phyloP scores from a whole-genome alignment of 2,329 filamentous ascomycete species.

The Hymenoscyphus occultus region DNA sequence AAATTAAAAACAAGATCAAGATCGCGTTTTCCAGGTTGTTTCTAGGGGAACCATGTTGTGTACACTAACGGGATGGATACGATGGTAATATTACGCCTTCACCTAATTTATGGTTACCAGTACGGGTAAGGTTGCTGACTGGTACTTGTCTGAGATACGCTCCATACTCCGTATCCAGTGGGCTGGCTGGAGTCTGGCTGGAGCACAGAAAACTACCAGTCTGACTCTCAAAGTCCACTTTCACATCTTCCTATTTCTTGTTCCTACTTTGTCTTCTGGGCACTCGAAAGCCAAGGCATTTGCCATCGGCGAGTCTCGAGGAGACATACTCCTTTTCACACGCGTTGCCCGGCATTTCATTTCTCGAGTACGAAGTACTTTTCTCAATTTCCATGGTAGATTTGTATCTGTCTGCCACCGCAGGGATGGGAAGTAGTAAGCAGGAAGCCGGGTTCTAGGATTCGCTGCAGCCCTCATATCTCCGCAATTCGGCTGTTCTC shows the following conservation, averaged over 20 bases:
- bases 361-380: background rate
- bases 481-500: background rate
- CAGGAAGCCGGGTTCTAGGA: conserved; percentile 1
- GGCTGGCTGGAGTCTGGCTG: too few species aligned
- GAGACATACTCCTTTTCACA: background rate
- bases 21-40: conserved; percentile 5
- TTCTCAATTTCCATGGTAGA: background rate
- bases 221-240: background rate
- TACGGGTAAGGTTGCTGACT: too few species aligned
- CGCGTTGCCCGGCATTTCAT: background rate
- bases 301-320: background rate
- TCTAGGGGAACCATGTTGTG: conserved; percentile 1
- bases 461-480: background rate
- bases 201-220: background rate
- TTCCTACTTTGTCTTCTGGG: background rate
- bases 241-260: background rate
- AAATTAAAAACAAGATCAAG: conserved; percentile 6
- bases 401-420: background rate
- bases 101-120: background rate
- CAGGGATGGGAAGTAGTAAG: background rate
- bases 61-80: background rate
- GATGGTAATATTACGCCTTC: background rate
- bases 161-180: too few species aligned
- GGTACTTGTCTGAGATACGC: too few species aligned
- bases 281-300: background rate